Evolutionary conservation across 2,329 filamentous ascomycete species (phyloP).

Genomic region (Neocucurbitaria cava): DNA sequence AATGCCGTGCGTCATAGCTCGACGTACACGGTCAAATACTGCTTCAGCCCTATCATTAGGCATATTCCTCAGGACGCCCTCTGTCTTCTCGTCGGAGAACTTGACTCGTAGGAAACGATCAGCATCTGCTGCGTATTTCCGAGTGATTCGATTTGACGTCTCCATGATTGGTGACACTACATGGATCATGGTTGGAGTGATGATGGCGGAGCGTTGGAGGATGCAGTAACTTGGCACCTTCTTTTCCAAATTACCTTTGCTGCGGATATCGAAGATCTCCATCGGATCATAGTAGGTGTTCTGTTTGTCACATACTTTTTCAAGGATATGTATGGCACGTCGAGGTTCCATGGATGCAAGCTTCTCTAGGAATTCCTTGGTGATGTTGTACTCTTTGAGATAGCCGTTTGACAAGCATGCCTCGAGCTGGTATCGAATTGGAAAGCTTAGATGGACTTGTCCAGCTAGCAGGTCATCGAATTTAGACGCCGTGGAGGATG

Average conservation of each 20-base stretch:
- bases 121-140: constrained; percentile 70
- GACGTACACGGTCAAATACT: constrained; percentile 75
- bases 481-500: constrained; percentile 9
- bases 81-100: constrained; percentile 80
- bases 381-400: constrained; percentile 78
- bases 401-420: constrained; percentile 84
- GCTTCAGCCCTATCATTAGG: constrained; percentile 54
- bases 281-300: constrained; percentile 72
- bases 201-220: constrained; percentile 74
- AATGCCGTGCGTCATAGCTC: constrained; percentile 79
- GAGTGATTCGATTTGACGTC: constrained; percentile 84
- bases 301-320: constrained; percentile 73
- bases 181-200: constrained; percentile 86
- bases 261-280: constrained; percentile 68
- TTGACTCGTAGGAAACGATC: constrained; percentile 89
- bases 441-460: constrained; percentile 57
- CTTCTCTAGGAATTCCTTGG: constrained; percentile 68
- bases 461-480: constrained; percentile 43
- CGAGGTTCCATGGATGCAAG: constrained; percentile 61
- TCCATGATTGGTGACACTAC: constrained; percentile 81
- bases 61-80: constrained; percentile 47
- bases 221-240: constrained; percentile 75
- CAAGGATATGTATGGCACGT: constrained; percentile 71
- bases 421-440: constrained; percentile 88
- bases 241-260: constrained; percentile 27